phyloP scores from a whole-genome alignment of 257 asterid genomes.

The Nicotiana sylvestris region DNA sequence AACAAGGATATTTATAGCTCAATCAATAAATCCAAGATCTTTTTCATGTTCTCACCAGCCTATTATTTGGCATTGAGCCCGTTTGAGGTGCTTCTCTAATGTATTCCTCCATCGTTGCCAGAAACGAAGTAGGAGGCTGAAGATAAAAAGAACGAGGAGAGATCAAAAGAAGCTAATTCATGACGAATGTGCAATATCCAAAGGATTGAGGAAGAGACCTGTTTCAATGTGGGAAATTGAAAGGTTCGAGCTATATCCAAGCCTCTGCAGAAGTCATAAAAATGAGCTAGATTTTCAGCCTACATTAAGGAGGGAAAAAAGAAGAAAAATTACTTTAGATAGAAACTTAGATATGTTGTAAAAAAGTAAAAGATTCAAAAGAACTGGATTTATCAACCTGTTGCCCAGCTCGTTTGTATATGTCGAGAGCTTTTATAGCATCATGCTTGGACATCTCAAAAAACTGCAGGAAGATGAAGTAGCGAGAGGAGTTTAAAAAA shows the following conservation, averaged over 20 bases:
- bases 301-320: slow-evolving; percentile 25
- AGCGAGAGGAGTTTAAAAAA: neutral
- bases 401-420: slow-evolving; percentile 69
- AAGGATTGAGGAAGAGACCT: slow-evolving; percentile 31
- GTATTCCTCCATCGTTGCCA: slow-evolving; percentile 89
- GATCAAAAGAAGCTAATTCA: neutral
- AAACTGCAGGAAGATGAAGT: slow-evolving; percentile 40
- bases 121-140: slow-evolving; percentile 92
- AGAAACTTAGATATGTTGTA: neutral
- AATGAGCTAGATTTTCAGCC: slow-evolving; percentile 74
- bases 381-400: slow-evolving; percentile 45
- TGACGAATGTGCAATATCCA: neutral
- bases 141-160: neutral
- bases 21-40: neutral
- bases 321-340: neutral
- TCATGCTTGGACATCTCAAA: slow-evolving; percentile 87
- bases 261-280: slow-evolving; percentile 67
- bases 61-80: slow-evolving; percentile 36
- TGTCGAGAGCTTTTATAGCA: slow-evolving; percentile 67
- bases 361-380: neutral
- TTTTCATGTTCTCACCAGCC: slow-evolving; percentile 39
- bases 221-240: slow-evolving; percentile 75
- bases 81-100: slow-evolving; percentile 72
- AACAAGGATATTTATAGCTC: neutral
- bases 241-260: slow-evolving; percentile 74